Evolutionary conservation across 1,284 basidiomycete genomes (phyloP).

Genomic region (Apiotrichum gamsii): DNA sequence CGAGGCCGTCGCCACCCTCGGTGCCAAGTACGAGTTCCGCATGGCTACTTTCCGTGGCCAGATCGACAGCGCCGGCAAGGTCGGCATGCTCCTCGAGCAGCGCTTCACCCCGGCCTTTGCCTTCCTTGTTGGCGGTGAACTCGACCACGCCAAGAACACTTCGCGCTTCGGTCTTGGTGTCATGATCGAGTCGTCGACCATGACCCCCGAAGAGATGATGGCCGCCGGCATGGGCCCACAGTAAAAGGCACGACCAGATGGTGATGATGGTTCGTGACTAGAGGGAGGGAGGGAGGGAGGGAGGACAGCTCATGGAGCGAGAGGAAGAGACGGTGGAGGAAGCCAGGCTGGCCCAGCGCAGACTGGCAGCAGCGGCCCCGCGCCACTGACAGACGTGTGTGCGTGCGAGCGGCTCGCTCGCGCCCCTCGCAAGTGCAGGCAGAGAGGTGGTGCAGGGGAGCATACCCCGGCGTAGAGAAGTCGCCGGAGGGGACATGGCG

Average conservation of each 20-base stretch:
- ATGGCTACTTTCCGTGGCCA: constrained; percentile 90
- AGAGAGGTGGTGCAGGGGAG: background rate
- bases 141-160: constrained; percentile 96
- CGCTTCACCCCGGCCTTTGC: constrained; percentile 91
- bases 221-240: constrained; percentile 44
- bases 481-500: background rate
- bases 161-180: constrained; percentile 93
- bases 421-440: too few species aligned
- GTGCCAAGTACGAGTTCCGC: constrained; percentile 94
- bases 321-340: background rate
- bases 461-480: background rate
- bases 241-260: too few species aligned
- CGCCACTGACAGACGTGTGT: too few species aligned
- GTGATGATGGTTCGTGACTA: constrained; percentile 13
- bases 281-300: background rate
- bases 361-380: too few species aligned
- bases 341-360: too few species aligned
- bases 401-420: too few species aligned
- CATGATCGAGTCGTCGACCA: constrained; percentile 68
- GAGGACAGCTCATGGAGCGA: background rate
- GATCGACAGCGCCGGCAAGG: constrained; percentile 85
- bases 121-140: constrained; percentile 91
- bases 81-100: constrained; percentile 91
- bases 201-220: constrained; percentile 47
- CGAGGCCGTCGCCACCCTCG: constrained; percentile 86